Percentiles rank a stretch among this genome's conserved stretches.
phyloP scores from a whole-genome alignment of 2,329 filamentous ascomycete species.

The Hymenoscyphus albidus region DNA sequence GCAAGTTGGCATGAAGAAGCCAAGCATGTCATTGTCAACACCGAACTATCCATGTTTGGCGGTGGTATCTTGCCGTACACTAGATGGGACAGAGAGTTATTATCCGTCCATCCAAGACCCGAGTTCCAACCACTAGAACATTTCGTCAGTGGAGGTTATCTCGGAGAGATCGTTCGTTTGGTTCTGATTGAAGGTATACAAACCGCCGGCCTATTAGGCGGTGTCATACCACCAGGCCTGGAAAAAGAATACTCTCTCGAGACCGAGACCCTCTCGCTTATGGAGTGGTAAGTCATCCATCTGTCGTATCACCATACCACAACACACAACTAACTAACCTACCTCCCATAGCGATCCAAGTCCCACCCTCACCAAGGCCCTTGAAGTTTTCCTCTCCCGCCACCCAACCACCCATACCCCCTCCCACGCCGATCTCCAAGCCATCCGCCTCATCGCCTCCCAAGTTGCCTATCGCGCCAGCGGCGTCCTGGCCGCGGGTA shows the following conservation, averaged over 20 bases:
- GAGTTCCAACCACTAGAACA: slow-evolving; percentile 61
- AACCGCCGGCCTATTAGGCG: slow-evolving; percentile 51
- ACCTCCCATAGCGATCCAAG: slow-evolving; percentile 17
- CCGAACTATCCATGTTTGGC: slow-evolving; percentile 65
- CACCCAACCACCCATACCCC: slow-evolving; percentile 44
- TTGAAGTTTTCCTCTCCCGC: slow-evolving; percentile 45
- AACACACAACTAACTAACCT: slow-evolving; percentile 8
- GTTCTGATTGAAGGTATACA: slow-evolving; percentile 56
- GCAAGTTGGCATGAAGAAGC: slow-evolving; percentile 54
- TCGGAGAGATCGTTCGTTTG: slow-evolving; percentile 61
- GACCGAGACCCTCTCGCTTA: slow-evolving; percentile 54
- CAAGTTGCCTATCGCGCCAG: slow-evolving; percentile 56
- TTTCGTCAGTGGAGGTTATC: slow-evolving; percentile 61
- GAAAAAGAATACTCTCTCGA: slow-evolving; percentile 53
- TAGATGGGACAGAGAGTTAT: slow-evolving; percentile 55
- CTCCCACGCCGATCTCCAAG: slow-evolving; percentile 48
- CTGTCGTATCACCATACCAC: not conserved
- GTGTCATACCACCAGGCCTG: slow-evolving; percentile 52
- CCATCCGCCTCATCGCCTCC: slow-evolving; percentile 50
- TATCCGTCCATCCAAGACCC: slow-evolving; percentile 49
- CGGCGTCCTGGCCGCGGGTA: slow-evolving; percentile 54
- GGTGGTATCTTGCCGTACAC: slow-evolving; percentile 55
- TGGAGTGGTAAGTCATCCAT: slow-evolving; percentile 46
- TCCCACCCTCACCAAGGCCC: slow-evolving; percentile 35
- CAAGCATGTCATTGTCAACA: slow-evolving; percentile 63